Conservation (phyloP, 129 eudicot genomes). For the Ambrosia artemisiifolia region DNA sequence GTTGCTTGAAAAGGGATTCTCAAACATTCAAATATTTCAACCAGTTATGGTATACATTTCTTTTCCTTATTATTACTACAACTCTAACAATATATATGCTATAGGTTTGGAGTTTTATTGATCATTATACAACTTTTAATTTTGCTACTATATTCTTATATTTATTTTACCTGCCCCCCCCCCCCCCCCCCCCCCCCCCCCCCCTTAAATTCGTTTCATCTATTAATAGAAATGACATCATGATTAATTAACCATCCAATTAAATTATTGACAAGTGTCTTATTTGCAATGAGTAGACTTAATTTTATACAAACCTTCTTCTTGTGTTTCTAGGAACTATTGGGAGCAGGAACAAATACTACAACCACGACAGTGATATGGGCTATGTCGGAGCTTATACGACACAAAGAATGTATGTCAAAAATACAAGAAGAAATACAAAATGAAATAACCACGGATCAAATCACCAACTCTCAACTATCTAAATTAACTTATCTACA, state of each 20-base stretch:
- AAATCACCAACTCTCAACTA: constrained; percentile 10
- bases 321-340: constrained; percentile 5
- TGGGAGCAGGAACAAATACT: constrained; percentile 21
- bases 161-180: too few relatives aligned
- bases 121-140: too few relatives aligned
- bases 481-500: constrained; percentile 24
- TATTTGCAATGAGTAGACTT: not conserved
- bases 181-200: too few relatives aligned
- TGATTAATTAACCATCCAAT: not conserved
- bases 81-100: not conserved
- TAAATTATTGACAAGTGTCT: not conserved
- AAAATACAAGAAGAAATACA: constrained; percentile 13
- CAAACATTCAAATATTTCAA: not conserved
- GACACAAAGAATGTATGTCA: not conserved
- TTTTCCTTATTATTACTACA: not conserved
- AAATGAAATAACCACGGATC: not conserved
- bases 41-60: not conserved
- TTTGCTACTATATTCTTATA: too few relatives aligned
- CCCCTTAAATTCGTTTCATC: too few relatives aligned
- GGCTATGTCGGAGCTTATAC: constrained; percentile 19
- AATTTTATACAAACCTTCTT: not conserved
- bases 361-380: constrained; percentile 20
- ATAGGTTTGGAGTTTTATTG: too few relatives aligned
- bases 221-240: not conserved
- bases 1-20: constrained; percentile 15